Base-by-base conservation (phyloP, 164 flowering plant genomes). In the Tetrastigma voinierianum region DNA sequence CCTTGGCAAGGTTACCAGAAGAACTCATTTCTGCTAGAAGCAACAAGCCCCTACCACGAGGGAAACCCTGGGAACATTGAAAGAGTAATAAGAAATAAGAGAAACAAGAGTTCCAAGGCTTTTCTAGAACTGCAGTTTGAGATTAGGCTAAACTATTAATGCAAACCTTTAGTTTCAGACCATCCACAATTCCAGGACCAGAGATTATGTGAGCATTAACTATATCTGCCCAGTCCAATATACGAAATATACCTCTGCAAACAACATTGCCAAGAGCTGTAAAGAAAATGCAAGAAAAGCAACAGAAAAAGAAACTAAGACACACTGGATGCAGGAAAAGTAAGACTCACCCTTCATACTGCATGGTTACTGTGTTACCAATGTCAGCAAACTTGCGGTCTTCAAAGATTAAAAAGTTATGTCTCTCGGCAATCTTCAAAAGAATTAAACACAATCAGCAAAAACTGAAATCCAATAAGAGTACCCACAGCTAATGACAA, bases 21-120 rank as follows among this genome's bases (percentile, higher is more conserved):
- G 99, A 95, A 78, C 99, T 95, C 99, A 95, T 95, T 82, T 95
- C 99, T 67, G 99, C 99, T 48, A 92, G 90, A 79, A 95, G 74
- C 71, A 95, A 79, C 62, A 95, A 76, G 18, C 97, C 97, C 69
- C 96, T 87, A 40, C 99, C 99, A 53, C 80, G 91, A 59, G 97
- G 86, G 78, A 92, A 77, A 44, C 99, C 99, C 99, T 95, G 57
- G 15, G n/a, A 43, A 51, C 21, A 67, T 14, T 52, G 25, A 19
- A 67, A 48, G 24, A 66, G 1, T 5, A 47, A 13, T 8, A n/a
- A 53, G 60, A 46, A 23, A 32, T 17, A 47, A 51, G 54, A 32
- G 9, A 76, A 6, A 10, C 1, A 49, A 56, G 10, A 48, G 25
- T 17, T 21, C 45, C 20, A 19, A 15, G 15, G 10, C 17, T 1